Percentiles rank a stretch among this genome's conserved stretches.
phyloP scores from a whole-genome alignment of 768 basidiomycete species.

The Podaxis mareebaensis region DNA sequence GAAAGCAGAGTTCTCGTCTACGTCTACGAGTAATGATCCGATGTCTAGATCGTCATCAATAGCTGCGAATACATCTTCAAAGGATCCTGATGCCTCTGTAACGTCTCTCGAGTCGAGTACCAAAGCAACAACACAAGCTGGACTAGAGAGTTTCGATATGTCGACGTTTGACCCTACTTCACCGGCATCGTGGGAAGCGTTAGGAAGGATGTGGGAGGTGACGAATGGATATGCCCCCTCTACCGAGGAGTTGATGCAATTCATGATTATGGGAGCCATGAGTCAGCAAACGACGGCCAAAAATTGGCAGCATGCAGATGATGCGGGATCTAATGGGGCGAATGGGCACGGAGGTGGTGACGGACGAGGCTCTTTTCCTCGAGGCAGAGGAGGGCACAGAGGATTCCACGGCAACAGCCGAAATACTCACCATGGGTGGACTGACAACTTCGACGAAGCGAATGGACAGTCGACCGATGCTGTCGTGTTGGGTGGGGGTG shows the following conservation, averaged over 20 bases:
- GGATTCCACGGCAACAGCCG: slow-evolving; percentile 50
- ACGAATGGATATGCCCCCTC: slow-evolving; percentile 69
- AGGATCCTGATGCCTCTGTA: slow-evolving; percentile 43
- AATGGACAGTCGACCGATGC: slow-evolving; percentile 51
- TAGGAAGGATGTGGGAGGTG: slow-evolving; percentile 76
- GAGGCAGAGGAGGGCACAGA: slow-evolving; percentile 43
- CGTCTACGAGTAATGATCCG: slow-evolving; percentile 46
- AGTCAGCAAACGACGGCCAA: background rate
- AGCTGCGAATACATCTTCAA: slow-evolving; percentile 60
- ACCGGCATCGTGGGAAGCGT: slow-evolving; percentile 76
- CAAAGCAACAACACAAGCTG: slow-evolving; percentile 36
- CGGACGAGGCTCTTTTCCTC: slow-evolving; percentile 20
- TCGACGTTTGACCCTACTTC: slow-evolving; percentile 72
- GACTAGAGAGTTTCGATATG: slow-evolving; percentile 71
- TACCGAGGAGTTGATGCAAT: slow-evolving; percentile 77
- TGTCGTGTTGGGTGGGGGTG: slow-evolving; percentile 56
- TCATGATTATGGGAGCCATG: slow-evolving; percentile 45
- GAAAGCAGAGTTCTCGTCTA: slow-evolving; percentile 38
- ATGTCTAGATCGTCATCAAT: slow-evolving; percentile 46
- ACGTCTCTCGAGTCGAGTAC: slow-evolving; percentile 26
- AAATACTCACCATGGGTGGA: slow-evolving; percentile 38
- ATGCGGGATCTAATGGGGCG: slow-evolving; percentile 15
- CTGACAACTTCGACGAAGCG: slow-evolving; percentile 26
- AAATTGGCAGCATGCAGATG: slow-evolving; percentile 19
- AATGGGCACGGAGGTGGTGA: slow-evolving; percentile 18